Evolutionary conservation across 208 protist genomes (phyloP).

Genomic region (Novymonas esmeraldas): DNA sequence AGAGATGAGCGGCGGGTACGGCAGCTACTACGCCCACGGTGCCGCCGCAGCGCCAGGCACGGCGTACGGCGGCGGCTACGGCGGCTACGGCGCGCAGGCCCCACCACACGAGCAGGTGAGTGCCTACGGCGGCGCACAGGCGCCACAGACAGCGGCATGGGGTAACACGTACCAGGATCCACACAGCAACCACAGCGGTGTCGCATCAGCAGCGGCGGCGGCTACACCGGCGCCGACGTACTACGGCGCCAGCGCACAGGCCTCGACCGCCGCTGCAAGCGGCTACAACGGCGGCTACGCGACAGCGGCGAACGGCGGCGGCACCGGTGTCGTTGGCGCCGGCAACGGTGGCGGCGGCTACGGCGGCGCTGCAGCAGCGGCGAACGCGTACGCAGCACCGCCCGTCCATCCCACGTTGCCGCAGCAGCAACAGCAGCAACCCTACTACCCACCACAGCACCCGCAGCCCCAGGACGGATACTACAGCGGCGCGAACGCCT

Average conservation of each 20-base stretch:
- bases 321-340: neutral
- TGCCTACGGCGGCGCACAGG: neutral
- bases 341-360: neutral
- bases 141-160: neutral
- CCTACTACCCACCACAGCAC: slow-evolving; percentile 19
- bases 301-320: neutral
- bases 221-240: neutral
- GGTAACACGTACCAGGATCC: neutral
- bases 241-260: neutral
- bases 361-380: slow-evolving; percentile 3
- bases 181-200: slow-evolving; percentile 1
- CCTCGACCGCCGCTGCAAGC: neutral
- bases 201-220: neutral
- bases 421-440: slow-evolving; percentile 29
- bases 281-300: slow-evolving; percentile 1
- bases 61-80: slow-evolving; percentile 10
- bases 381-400: neutral
- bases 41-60: neutral
- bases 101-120: neutral
- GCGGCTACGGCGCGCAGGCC: slow-evolving; percentile 2
- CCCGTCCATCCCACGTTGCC: neutral
- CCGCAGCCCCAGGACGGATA: slow-evolving; percentile 21
- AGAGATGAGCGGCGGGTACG: slow-evolving; percentile 10
- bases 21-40: slow-evolving; percentile 17
- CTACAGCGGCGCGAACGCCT: slow-evolving; percentile 11